Evolutionary conservation across 23 red algal species (phyloP), one percentile per base, ranked within the genome.

Genomic region (Cyanidium caldarium): DNA sequence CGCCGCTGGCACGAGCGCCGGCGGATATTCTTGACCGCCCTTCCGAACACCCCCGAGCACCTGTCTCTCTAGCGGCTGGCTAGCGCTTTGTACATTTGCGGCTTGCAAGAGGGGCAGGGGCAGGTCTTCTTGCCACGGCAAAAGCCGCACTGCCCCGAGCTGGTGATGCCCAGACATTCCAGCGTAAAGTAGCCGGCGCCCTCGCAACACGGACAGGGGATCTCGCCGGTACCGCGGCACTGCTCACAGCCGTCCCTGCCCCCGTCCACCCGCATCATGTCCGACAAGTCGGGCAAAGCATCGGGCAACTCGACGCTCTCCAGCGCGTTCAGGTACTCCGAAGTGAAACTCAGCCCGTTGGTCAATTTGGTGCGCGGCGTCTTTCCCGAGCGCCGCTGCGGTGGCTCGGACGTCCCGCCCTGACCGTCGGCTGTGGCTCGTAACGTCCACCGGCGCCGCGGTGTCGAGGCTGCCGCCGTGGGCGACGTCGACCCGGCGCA

Each of bases 21-120:
- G n/a, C n/a, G n/a, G n/a, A n/a, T n/a, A n/a, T n/a, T n/a, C n/a
- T n/a, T n/a, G n/a, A n/a, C n/a, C n/a, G n/a, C n/a, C n/a, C n/a
- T n/a, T n/a, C n/a, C n/a, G n/a, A n/a, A n/a, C n/a, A n/a, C n/a
- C n/a, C n/a, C n/a, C n/a, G n/a, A n/a, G n/a, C n/a, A n/a, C n/a
- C n/a, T n/a, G n/a, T n/a, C n/a, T n/a, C n/a, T n/a, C n/a, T n/a
- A n/a, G n/a, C n/a, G n/a, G n/a, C n/a, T n/a, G n/a, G n/a, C n/a
- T n/a, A n/a, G n/a, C n/a, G n/a, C n/a, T n/a, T n/a, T n/a, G 25
- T 75, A 75, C 3, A 75, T 30, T 3, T 75, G 41, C 58, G 38
- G 35, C 58, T 75, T 75, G 43, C 70, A 75, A 19, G 40, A 15
- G 13, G 70, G 70, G n/a, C 70, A 75, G 1, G 70, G 70, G 1